Base-by-base conservation (phyloP, 2,329 filamentous ascomycete genomes). In the Neocucurbitaria cava region DNA sequence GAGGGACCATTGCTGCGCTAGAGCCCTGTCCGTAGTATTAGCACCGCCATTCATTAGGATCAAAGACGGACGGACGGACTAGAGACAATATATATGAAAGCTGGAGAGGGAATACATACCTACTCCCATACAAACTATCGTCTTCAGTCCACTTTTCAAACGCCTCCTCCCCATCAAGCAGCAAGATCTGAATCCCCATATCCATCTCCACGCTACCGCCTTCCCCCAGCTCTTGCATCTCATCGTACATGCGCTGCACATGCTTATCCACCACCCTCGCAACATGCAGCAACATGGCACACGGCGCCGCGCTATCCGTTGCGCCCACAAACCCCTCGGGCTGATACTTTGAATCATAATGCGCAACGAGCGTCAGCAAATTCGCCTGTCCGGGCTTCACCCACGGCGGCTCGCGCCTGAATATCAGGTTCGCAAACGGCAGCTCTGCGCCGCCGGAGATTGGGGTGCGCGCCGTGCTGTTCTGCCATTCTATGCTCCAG, bases 141-240 rank as follows among this genome's bases (percentile, higher is more conserved):
- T 82, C 85, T 31, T 85, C 85, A 0, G 87, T 89, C 95, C 95
- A 99, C 0, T 76, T 76, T 20, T 85, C 78, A 76, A 96, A 99
- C 0, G 95, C 93, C 76, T 99, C 95, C 77, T 99, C 95, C 4
- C 95, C 95, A 69, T 99, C 95, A 7, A 99, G 78, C 50, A 99
- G 83, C 24, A 99, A 62, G 24, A 99, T 90, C 79, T 98, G 95
- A 30, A 99, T 83, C 0, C 94, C 94, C 69, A 87, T 88, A 60
- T 91, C 87, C 64, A 89, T 90, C 38, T 92, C 91, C 20, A 95
- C 76, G 4, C 75, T 73, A 40, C 79, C 76, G 5, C 85, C 88
- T 3, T 83, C 81, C 1, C 62, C 60, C 15, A 72, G 46, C 4
- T 80, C 83, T 60, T 86, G 75, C 85, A 93, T 91, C 28, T 82